Evolutionary conservation across 345 rosid genomes (phyloP).

Genomic region (Carallia brachiata): DNA sequence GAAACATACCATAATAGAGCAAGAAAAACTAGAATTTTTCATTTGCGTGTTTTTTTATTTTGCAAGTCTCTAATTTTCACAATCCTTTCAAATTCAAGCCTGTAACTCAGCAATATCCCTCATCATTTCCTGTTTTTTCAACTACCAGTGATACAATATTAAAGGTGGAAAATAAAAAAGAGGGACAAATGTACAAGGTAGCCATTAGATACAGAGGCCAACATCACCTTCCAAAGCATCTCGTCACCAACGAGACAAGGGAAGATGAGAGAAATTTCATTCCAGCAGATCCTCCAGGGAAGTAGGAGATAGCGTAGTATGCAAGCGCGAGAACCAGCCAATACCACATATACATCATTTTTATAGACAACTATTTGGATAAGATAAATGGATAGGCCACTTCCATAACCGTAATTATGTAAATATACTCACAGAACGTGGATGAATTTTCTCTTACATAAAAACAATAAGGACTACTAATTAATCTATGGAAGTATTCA

Average conservation of each 20-base stretch:
- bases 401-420: too few species aligned
- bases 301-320: constrained; percentile 70
- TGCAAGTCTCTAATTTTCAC: too few species aligned
- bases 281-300: constrained; percentile 72
- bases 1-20: too few species aligned
- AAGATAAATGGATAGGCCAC: too few species aligned
- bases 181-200: constrained; percentile 5
- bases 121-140: too few species aligned
- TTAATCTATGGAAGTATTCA: too few species aligned
- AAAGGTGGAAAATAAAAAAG: neutral
- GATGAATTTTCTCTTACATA: too few species aligned
- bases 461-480: neutral
- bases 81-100: too few species aligned
- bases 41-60: too few species aligned
- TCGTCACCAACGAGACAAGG: constrained; percentile 45
- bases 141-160: neutral
- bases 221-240: constrained; percentile 56
- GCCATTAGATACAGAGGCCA: neutral
- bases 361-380: neutral
- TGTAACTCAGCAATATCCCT: too few species aligned
- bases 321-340: constrained; percentile 55
- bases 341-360: neutral
- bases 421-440: too few species aligned
- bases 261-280: constrained; percentile 57
- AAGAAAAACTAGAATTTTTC: too few species aligned